Base-by-base conservation (phyloP, 768 basidiomycete species). In the Trametes gibbosa region DNA sequence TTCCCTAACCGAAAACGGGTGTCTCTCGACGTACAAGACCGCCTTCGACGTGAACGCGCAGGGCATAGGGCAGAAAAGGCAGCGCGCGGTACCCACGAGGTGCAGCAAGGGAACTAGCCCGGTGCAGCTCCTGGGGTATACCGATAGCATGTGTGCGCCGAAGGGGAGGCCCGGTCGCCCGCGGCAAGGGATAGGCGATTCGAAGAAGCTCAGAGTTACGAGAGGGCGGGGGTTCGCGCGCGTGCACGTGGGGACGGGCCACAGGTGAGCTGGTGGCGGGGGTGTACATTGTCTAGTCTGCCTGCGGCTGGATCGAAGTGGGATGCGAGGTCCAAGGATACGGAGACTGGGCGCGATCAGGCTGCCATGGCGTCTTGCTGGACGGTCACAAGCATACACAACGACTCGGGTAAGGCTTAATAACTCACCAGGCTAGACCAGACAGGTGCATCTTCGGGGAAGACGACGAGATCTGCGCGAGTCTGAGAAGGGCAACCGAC, bases 391-490 rank as follows among this genome's bases (percentile, higher is more conserved):
- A 29, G 60, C 43, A 45, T 52, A 52, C 51, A 62, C 50, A 56
- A 35, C 27, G 50, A 40, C 45, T 53, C 55, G 55, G 40, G 60
- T 49, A 62, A 5, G 50, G 24, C 43, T 57, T 56, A 14, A 56
- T 57, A 37, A 53, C 60, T 52, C 41, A 62, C 60, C 49, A 46
- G 60, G 55, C 55, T 56, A 53, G 60, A 49, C 50, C 60, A 50
- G 39, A 43, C 5, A 42, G 35, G 54, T 29, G 47, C 54, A 56
- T 49, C 60, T 52, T 53, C 51, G 51, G 51, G 43, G 55, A 61
- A 51, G 54, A 35, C 37, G 54, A 53, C 50, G 46, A 45, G 55
- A 62, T 62, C 60, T 56, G 55, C 55, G 55, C 29, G 35, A 56
- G 55, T 47, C 55, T 39, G 53, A 49, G 40, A 54, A 42, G 59